Evolutionary conservation across 108 stramenopile genomes (phyloP), one percentile per base, ranked within the genome.

Genomic region (Schizochytrium sp.): DNA sequence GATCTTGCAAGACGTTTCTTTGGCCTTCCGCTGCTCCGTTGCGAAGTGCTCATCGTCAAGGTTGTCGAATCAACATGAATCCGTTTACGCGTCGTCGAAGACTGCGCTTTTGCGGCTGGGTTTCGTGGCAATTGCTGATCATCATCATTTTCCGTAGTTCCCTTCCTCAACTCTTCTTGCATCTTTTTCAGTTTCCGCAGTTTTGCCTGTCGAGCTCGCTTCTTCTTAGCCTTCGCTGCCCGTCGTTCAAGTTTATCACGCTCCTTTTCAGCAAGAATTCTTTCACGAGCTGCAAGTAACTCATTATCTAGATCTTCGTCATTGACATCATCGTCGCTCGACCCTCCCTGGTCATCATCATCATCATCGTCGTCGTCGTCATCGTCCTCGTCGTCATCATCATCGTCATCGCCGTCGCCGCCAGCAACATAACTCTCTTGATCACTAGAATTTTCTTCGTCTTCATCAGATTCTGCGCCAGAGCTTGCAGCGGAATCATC

Each of bases 1-100:
- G 19, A 12, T 69, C 64, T 69, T 69, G 12, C 1, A 60, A 60
- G 59, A n/a, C 64, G 64, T 38, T 69, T 69, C 64, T 69, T 69
- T 15, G 1, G 64, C 12, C 12, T 38, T 38, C 28, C 64, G 12
- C 64, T 44, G 28, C 59, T 60, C 1, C 59, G 2, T 60, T 60
- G 59, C 59, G 28, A 17, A n/a, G 59, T 2, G 59, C 28, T 60
- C 59, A 60, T 60, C 12, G 64, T 15, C 15, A 44, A 38, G 28
- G 42, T 15, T 7, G 64, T 7, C 8, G 64, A 44, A 0, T 38
- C 64, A 8, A 44, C 64, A 44, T 44, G 64, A 15, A 69, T 44
- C 2, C 64, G 64, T 15, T 69, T 69, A 1, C 59, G 59, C 19
- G 19, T 60, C 64, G 7, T 69, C 44, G 12, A 15, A 38, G 64